A percentile compares a stretch with the other conserved stretches of the same genome.
Conservation (phyloP, 78 protist species). For the Guillardia theta region DNA sequence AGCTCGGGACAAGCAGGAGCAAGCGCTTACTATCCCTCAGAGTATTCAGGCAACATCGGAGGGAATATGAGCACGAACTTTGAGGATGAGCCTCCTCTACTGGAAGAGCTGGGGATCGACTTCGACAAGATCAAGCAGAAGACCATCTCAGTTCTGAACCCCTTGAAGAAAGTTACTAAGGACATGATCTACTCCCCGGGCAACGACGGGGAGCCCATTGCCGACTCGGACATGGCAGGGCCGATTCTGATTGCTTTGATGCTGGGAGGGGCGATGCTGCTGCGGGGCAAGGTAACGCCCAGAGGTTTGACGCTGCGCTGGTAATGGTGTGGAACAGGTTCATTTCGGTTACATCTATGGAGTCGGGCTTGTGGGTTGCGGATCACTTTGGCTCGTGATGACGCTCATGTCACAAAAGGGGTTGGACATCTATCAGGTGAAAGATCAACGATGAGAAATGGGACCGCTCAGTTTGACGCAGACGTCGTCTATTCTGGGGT, state of each 20-base stretch:
- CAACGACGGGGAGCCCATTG: not conserved
- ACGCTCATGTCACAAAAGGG: constrained; percentile 56
- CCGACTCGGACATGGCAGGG: constrained; percentile 83
- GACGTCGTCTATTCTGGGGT: constrained; percentile 79
- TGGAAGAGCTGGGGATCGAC: constrained; percentile 26
- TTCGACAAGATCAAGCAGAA: constrained; percentile 7
- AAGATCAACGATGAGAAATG: not conserved
- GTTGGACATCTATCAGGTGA: not conserved
- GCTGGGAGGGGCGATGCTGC: constrained; percentile 74
- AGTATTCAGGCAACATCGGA: not conserved
- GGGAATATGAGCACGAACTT: not conserved
- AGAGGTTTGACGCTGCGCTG: not conserved
- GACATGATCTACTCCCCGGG: constrained; percentile 66
- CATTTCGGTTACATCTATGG: constrained; percentile 92
- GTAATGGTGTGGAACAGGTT: constrained; percentile 61
- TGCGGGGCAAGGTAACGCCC: not conserved
- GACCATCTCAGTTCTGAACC: constrained; percentile 74
- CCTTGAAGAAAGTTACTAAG: constrained; percentile 59
- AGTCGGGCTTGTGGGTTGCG: constrained; percentile 79
- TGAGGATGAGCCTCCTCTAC: not conserved
- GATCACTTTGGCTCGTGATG: constrained; percentile 72
- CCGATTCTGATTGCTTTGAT: constrained; percentile 81
- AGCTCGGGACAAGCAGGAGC: not conserved
- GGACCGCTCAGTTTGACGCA: not conserved
- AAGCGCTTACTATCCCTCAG: not conserved